These are phyloP conservation scores for Aquilaria malaccensis DNA, from an alignment of 345 rosid genomes.

Conservation along the genomic window DNA sequence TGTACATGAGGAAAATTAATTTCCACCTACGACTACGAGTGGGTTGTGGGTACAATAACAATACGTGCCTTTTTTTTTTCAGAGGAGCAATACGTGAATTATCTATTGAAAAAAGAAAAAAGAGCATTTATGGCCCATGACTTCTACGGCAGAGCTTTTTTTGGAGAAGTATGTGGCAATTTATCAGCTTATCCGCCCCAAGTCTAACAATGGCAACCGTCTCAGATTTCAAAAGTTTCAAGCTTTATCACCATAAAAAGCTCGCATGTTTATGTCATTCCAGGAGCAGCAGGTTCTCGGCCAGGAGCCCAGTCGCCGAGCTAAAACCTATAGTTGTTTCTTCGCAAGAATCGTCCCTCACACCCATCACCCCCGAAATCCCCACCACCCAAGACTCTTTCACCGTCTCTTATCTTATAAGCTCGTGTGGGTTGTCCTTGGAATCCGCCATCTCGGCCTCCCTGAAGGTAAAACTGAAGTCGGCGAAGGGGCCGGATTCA, in stretches of 20 bases:
- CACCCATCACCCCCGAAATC: constrained; percentile 12
- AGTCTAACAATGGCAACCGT: constrained; percentile 2
- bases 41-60: too few relatives aligned
- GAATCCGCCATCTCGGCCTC: constrained; percentile 27
- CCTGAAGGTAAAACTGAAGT: constrained; percentile 20
- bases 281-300: neutral
- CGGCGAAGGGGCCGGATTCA: constrained; percentile 24
- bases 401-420: constrained; percentile 27
- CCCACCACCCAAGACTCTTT: constrained; percentile 18
- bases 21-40: too few relatives aligned
- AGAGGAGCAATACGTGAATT: too few relatives aligned
- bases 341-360: constrained; percentile 11
- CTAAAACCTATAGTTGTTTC: constrained; percentile 13
- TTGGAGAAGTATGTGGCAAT: too few relatives aligned
- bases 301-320: neutral
- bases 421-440: constrained; percentile 35
- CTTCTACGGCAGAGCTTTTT: too few relatives aligned
- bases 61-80: too few relatives aligned
- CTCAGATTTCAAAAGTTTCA: neutral
- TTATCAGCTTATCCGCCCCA: too few relatives aligned
- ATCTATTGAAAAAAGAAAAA: too few relatives aligned
- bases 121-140: too few relatives aligned
- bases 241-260: neutral
- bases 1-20: too few relatives aligned
- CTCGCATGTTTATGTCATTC: neutral